Evolutionary conservation across 2,329 filamentous ascomycete species (phyloP).

Genomic region (Neofusicoccum kwambonambiense): DNA sequence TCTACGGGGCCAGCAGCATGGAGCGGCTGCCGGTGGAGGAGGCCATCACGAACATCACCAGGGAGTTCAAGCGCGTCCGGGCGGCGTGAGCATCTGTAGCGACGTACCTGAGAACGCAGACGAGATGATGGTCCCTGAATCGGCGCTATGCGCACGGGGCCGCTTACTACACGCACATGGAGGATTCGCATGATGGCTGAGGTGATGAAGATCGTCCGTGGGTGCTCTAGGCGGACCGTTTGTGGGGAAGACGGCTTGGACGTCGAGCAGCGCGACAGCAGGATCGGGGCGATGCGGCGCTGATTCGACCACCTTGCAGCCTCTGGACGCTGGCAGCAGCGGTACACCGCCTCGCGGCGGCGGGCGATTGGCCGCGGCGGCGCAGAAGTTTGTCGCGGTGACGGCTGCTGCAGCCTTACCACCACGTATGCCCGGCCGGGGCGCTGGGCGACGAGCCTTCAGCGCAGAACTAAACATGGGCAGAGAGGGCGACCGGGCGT

Average conservation of each 20-base stretch:
- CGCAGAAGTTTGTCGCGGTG: neutral
- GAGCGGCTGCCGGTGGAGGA: constrained; percentile 67
- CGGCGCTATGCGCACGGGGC: neutral
- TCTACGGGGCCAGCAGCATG: constrained; percentile 70
- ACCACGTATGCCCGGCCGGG: neutral
- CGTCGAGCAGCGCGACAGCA: neutral
- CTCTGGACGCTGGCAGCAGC: neutral
- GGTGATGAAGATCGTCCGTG: constrained; percentile 7
- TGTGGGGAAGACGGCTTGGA: neutral
- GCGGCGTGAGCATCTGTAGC: neutral
- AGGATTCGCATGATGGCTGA: constrained; percentile 5
- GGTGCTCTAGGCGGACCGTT: constrained; percentile 7
- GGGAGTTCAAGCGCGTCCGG: constrained; percentile 50
- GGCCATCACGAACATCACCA: constrained; percentile 60
- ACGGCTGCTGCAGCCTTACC: constrained; percentile 4
- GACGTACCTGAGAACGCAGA: neutral
- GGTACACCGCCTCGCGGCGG: constrained; percentile 10
- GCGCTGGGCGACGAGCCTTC: neutral
- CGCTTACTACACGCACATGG: neutral
- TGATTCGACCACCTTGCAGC: constrained; percentile 5
- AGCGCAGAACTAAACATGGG: neutral
- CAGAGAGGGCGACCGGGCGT: neutral
- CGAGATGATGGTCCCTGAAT: constrained; percentile 10
- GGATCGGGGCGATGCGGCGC: neutral
- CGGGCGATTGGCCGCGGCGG: constrained; percentile 5